A percentile compares a stretch with the other conserved stretches of the same genome.
Conservation (phyloP, 805 yeast species). For the Maudiozyma bulderi region DNA sequence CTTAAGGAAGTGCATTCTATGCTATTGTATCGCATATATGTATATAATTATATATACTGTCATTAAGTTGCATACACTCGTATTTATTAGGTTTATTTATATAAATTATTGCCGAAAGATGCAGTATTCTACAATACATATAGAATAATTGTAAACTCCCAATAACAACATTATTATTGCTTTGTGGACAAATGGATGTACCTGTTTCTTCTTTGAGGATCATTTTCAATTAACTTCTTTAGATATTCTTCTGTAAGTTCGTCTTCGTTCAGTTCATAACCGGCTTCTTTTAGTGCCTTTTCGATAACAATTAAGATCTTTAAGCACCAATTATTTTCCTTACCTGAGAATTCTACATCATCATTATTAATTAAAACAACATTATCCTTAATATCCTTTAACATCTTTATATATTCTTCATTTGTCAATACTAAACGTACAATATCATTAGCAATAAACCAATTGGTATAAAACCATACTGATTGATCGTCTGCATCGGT, state of each 20-base stretch:
- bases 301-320: constrained; percentile 46
- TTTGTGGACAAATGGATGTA: constrained; percentile 36
- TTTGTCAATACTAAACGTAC: constrained; percentile 17
- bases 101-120: neutral
- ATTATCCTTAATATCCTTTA: constrained; percentile 37
- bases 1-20: neutral
- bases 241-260: constrained; percentile 25
- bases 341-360: constrained; percentile 58
- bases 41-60: neutral
- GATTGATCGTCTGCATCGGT: constrained; percentile 94
- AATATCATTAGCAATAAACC: constrained; percentile 47
- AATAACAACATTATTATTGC: neutral
- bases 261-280: constrained; percentile 26
- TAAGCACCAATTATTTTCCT: constrained; percentile 68
- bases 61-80: neutral
- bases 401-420: constrained; percentile 30
- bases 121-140: too few species aligned
- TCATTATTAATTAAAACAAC: constrained; percentile 58
- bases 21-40: neutral
- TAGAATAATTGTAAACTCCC: too few species aligned
- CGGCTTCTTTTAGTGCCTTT: constrained; percentile 18
- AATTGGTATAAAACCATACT: constrained; percentile 79
- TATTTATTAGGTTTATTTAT: neutral
- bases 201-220: constrained; percentile 56
- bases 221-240: constrained; percentile 39